A percentile compares a stretch with the other conserved stretches of the same genome.
These are phyloP conservation scores for Russula brevipes DNA, from an alignment of 768 basidiomycete species.

Conservation along the genomic window DNA sequence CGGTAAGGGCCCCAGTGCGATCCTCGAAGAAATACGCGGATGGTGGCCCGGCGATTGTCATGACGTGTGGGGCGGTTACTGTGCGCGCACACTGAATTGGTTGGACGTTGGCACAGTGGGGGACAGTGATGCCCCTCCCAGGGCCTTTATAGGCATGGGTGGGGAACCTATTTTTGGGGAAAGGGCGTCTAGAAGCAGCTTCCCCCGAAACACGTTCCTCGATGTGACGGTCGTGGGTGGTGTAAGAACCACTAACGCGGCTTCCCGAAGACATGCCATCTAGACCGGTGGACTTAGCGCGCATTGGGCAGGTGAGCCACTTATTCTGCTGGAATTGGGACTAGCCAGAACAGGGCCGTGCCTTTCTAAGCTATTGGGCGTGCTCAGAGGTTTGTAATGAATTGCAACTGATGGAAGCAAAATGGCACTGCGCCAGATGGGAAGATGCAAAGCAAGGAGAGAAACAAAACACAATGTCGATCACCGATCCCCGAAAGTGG, in stretches of 20 bases:
- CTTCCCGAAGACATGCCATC: constrained; percentile 17
- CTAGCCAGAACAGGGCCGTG: constrained; percentile 1
- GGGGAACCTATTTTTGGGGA: not conserved
- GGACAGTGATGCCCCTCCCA: not conserved
- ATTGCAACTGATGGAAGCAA: not conserved
- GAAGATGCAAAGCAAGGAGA: not conserved
- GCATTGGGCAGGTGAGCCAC: constrained; percentile 11
- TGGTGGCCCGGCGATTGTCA: constrained; percentile 25
- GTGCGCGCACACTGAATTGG: not conserved
- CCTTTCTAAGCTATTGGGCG: not conserved
- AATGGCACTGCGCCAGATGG: not conserved
- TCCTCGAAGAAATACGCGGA: constrained; percentile 57
- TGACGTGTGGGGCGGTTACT: not conserved
- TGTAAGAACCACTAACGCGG: constrained; percentile 1
- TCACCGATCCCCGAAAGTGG: too few species aligned
- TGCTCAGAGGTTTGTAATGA: not conserved
- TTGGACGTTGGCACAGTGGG: not conserved
- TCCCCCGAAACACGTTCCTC: constrained; percentile 7
- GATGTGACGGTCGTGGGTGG: constrained; percentile 9
- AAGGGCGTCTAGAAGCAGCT: constrained; percentile 8
- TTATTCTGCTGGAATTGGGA: constrained; percentile 6
- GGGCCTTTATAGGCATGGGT: constrained; percentile 15
- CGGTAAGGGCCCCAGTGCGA: constrained; percentile 50
- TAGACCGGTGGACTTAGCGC: constrained; percentile 11
- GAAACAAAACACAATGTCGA: too few species aligned